Percentiles rank a stretch among this genome's conserved stretches.
Evolutionary conservation across 2,329 filamentous ascomycete genomes (phyloP).

Genomic region (Furcasterigmium sp.): DNA sequence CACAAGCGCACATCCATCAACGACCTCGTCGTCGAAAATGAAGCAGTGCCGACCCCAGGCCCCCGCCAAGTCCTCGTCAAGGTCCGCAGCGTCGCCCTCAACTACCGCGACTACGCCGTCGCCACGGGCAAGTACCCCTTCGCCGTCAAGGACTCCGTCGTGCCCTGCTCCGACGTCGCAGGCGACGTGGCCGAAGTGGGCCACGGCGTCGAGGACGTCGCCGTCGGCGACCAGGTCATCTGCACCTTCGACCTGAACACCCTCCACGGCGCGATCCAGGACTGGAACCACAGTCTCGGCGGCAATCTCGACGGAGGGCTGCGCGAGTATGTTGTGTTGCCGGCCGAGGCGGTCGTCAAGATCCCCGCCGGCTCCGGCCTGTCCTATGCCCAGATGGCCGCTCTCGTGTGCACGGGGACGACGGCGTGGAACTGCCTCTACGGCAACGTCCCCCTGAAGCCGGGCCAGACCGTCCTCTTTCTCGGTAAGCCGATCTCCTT

Average conservation of each 20-base stretch:
- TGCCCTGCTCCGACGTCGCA: constrained; percentile 29
- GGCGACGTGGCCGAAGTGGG: constrained; percentile 26
- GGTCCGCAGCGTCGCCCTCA: constrained; percentile 23
- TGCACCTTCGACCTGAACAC: constrained; percentile 15
- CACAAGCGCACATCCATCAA: too few species aligned
- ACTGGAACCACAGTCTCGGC: constrained; percentile 18
- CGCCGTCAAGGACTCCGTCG: constrained; percentile 22
- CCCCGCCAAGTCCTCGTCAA: constrained; percentile 21
- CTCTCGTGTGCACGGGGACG: constrained; percentile 34
- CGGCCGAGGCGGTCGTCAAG: constrained; percentile 29
- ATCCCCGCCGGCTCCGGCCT: constrained; percentile 28
- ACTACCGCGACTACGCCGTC: constrained; percentile 27
- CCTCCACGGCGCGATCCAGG: constrained; percentile 19
- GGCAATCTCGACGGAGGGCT: constrained; percentile 31
- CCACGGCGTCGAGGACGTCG: constrained; percentile 15
- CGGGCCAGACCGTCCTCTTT: constrained; percentile 31
- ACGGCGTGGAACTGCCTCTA: constrained; percentile 46
- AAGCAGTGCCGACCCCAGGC: neutral
- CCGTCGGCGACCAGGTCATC: constrained; percentile 25
- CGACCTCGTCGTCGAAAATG: too few species aligned
- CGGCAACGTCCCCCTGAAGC: constrained; percentile 29
- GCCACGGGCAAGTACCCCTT: constrained; percentile 21
- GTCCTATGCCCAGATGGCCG: constrained; percentile 27
- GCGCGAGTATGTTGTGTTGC: constrained; percentile 34
- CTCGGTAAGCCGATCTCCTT: constrained; percentile 24